Percentiles rank a stretch among this genome's conserved stretches.
Conservation (phyloP, 2,329 filamentous ascomycete species). For the Xylariaceae sp. region DNA sequence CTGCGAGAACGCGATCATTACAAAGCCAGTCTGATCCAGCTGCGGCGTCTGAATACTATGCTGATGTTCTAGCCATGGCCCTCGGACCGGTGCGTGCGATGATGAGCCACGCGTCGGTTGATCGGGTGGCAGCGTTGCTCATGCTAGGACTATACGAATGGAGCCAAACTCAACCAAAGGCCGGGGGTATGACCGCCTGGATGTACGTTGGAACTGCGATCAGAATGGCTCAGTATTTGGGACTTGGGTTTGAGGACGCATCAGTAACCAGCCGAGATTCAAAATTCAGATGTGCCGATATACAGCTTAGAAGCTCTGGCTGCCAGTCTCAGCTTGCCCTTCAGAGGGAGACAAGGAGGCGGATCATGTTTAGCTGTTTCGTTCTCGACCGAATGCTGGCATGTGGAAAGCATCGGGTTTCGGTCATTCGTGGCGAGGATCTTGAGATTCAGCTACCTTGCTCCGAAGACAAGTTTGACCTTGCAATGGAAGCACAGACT, state of each 20-base stretch:
- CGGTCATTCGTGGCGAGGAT: slow-evolving; percentile 56
- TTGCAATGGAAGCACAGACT: slow-evolving; percentile 54
- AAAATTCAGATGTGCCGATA: slow-evolving; percentile 14
- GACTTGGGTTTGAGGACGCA: slow-evolving; percentile 53
- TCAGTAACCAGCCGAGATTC: slow-evolving; percentile 26
- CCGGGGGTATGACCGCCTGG: slow-evolving; percentile 58
- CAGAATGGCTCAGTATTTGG: slow-evolving; percentile 59
- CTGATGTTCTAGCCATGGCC: slow-evolving; percentile 51
- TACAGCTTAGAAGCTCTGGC: slow-evolving; percentile 16
- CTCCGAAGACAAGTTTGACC: slow-evolving; percentile 61
- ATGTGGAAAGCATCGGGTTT: slow-evolving; percentile 58
- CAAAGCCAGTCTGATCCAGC: slow-evolving; percentile 44
- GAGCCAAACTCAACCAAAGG: slow-evolving; percentile 53
- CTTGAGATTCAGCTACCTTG: slow-evolving; percentile 65
- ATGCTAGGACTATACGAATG: slow-evolving; percentile 72
- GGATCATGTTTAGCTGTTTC: slow-evolving; percentile 73
- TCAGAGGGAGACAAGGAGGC: slow-evolving; percentile 59
- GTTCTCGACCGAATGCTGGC: slow-evolving; percentile 68
- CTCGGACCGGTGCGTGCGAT: slow-evolving; percentile 44
- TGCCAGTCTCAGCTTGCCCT: slow-evolving; percentile 40
- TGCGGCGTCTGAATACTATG: slow-evolving; percentile 62
- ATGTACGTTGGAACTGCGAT: slow-evolving; percentile 63
- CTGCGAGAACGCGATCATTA: slow-evolving; percentile 32
- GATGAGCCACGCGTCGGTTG: slow-evolving; percentile 52
- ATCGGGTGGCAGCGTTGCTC: slow-evolving; percentile 62